These are phyloP conservation scores for Pythium folliculosum DNA, from an alignment of 352 stramenopile genomes.

Conservation along the genomic window DNA sequence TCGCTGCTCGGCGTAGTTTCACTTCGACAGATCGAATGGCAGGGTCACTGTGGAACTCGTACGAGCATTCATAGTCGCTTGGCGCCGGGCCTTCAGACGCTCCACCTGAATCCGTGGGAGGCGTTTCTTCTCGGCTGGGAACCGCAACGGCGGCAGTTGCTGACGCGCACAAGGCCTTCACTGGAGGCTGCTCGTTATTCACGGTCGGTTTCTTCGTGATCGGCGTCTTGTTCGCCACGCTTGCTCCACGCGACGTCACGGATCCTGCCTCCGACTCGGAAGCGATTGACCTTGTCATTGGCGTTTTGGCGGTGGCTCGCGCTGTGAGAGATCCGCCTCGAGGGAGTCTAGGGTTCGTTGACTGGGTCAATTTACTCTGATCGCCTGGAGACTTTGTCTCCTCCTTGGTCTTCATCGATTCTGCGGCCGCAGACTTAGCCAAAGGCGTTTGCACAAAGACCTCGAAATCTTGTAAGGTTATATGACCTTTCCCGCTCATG, in stretches of 20 bases:
- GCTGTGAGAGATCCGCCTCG: slow-evolving; percentile 6
- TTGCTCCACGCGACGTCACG: neutral
- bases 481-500: slow-evolving; percentile 20
- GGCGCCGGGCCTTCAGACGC: neutral
- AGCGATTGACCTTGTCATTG: neutral
- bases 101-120: neutral
- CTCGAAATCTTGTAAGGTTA: slow-evolving; percentile 47
- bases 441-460: slow-evolving; percentile 30
- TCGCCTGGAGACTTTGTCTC: neutral
- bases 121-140: neutral
- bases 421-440: neutral
- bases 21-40: slow-evolving; percentile 83
- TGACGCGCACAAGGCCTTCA: neutral
- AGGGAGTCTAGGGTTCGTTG: neutral
- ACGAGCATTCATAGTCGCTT: slow-evolving; percentile 62
- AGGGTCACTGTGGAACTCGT: slow-evolving; percentile 80
- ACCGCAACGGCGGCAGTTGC: neutral
- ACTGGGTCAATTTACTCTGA: neutral
- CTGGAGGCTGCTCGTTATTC: neutral
- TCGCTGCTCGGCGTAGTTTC: slow-evolving; percentile 74
- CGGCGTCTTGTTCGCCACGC: neutral
- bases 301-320: neutral
- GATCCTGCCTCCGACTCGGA: slow-evolving; percentile 8
- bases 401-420: neutral
- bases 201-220: neutral